Percentiles rank a stretch among this genome's conserved stretches.
Conservation (phyloP, 257 asterid species). For the Gentiana dahurica region DNA sequence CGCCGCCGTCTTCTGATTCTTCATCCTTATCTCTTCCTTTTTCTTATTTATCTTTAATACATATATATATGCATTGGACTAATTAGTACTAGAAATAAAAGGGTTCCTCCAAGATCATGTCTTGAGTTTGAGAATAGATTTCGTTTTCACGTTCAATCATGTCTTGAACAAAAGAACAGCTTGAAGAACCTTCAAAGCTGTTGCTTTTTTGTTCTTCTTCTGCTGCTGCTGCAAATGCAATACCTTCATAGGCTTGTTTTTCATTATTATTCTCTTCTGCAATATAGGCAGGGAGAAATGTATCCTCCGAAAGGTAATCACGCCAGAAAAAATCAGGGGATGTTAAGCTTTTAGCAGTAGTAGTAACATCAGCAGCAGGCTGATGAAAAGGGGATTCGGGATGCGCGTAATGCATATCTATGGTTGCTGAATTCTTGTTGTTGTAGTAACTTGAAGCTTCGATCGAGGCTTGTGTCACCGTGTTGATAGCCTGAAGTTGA, state of each 20-base stretch:
- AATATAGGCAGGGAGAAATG: constrained; percentile 11
- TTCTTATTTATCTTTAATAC: too few relatives aligned
- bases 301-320: constrained; percentile 71
- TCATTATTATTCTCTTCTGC: constrained; percentile 9
- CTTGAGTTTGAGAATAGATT: constrained; percentile 43
- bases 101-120: constrained; percentile 39
- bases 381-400: constrained; percentile 15
- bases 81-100: constrained; percentile 18
- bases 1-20: too few relatives aligned
- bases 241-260: not conserved
- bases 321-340: constrained; percentile 53
- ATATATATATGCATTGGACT: too few relatives aligned
- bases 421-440: not conserved
- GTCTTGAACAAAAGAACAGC: constrained; percentile 58
- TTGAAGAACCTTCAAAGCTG: constrained; percentile 27
- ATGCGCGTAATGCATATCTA: constrained; percentile 11
- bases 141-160: constrained; percentile 67
- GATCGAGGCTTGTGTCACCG: constrained; percentile 37
- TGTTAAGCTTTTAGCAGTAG: too few relatives aligned
- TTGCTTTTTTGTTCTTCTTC: constrained; percentile 9
- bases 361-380: constrained; percentile 10
- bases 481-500: constrained; percentile 55
- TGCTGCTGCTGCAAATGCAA: not conserved
- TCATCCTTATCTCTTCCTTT: too few relatives aligned
- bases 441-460: constrained; percentile 4